Base-by-base conservation (phyloP, 1,284 basidiomycete species). In the Tilletia indica region DNA sequence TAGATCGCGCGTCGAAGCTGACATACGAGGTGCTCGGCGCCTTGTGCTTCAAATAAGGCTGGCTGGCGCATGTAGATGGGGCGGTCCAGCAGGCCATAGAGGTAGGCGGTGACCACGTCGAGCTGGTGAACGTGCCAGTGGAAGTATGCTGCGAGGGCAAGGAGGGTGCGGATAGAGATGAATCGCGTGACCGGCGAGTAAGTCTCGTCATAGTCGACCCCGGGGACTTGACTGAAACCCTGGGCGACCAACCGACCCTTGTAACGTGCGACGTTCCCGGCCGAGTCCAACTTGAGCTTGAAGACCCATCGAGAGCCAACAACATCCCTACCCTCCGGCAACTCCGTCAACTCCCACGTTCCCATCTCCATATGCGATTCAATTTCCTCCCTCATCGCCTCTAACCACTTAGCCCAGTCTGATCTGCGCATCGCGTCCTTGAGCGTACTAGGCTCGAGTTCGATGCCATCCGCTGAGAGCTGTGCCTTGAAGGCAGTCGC, bases 81-180 rank as follows among this genome's bases (percentile, higher is more conserved):
- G 12, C 38, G 38, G 16, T 38, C 31, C 38, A 67, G 45, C 64
- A 48, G 11, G 39, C 64, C 64, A 42, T 67, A 45, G 14, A 67
- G 64, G n/a, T 45, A 67, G 39, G 64, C 64, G 12, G 39, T 48
- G 38, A 21, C 25, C 64, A 67, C 64, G 36, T 67, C 64, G 14
- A 67, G 64, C 36, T 67, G 64, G 25, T 67, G 64, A 21, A 67
- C 64, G 45, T 67, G 64, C 64, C 45, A 47, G 64, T 31, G 11
- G 64, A 42, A 47, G 64, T 19, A 47, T 4, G 38, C 38, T 4
- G 64, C 64, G 38, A 67, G 45, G 36, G 64, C 64, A 21, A 67
- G 39, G 64, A 42, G 38, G 38, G 45, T 67, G 31, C 64, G 64
- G 12, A 67, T 67, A 9, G 64, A 38, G n/a, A 45, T 19, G 64